These are phyloP conservation scores for Cercospora nicotianae DNA, from an alignment of 2,329 filamentous ascomycete species.

Conservation along the genomic window DNA sequence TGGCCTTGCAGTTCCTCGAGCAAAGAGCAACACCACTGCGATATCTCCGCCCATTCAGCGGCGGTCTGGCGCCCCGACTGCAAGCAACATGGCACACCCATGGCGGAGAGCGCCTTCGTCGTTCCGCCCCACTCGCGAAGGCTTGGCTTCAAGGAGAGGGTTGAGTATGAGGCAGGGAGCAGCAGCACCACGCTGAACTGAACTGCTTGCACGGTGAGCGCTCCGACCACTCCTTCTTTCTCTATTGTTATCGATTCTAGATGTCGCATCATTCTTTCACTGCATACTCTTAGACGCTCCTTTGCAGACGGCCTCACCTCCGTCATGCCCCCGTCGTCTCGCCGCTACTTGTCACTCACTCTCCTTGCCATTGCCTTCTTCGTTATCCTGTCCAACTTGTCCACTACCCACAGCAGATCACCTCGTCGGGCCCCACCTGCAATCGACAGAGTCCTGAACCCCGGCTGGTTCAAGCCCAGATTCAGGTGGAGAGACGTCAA, in stretches of 20 bases:
- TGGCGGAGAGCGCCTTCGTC: background rate
- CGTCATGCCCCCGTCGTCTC: conserved; percentile 32
- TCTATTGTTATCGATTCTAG: background rate
- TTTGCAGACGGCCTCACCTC: background rate
- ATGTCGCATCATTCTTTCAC: background rate
- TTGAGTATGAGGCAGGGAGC: background rate
- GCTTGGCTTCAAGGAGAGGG: background rate
- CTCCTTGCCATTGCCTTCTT: conserved; percentile 28
- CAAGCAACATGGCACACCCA: background rate
- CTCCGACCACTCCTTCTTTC: conserved; percentile 1
- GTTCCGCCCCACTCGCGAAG: background rate
- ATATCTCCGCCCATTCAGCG: background rate
- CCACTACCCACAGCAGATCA: background rate
- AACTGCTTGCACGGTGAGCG: background rate
- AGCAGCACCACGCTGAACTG: background rate
- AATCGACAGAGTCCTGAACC: conserved; percentile 29
- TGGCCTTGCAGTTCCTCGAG: background rate
- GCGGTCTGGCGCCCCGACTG: background rate
- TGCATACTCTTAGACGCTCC: conserved; percentile 4
- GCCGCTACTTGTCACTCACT: conserved; percentile 31
- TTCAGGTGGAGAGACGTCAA: conserved; percentile 38
- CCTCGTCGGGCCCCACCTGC: conserved; percentile 4
- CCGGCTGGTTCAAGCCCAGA: conserved; percentile 29
- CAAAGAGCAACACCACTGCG: background rate
- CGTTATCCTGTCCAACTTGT: conserved; percentile 23